Evolutionary conservation across 257 asterid species (phyloP).

Genomic region (Agastache rugosa): DNA sequence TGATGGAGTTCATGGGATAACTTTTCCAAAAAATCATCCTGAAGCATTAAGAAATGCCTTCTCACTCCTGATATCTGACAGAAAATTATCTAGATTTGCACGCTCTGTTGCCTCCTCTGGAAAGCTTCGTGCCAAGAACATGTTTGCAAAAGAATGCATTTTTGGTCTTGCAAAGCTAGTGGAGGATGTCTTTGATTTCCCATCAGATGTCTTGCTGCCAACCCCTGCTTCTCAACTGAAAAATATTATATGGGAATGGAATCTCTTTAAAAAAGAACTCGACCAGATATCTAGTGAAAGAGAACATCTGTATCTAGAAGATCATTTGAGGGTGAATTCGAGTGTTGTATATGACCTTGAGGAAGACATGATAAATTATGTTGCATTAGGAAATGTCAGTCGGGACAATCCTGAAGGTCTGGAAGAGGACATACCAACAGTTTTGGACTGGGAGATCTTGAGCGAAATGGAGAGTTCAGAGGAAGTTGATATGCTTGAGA

Average conservation of each 20-base stretch:
- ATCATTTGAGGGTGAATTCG: conserved; percentile 50
- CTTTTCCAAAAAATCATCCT: conserved; percentile 62
- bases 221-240: conserved; percentile 64
- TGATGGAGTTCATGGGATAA: conserved; percentile 87
- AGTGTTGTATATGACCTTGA: conserved; percentile 76
- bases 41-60: conserved; percentile 69
- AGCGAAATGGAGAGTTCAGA: conserved; percentile 81
- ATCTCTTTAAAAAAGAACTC: conserved; percentile 56
- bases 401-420: conserved; percentile 46
- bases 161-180: conserved; percentile 66
- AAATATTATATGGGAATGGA: conserved; percentile 80
- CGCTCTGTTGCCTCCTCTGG: conserved; percentile 77
- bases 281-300: conserved; percentile 48
- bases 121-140: conserved; percentile 75
- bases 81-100: conserved; percentile 69
- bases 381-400: conserved; percentile 51
- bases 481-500: conserved; percentile 81
- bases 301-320: conserved; percentile 42
- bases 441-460: conserved; percentile 81
- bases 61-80: conserved; percentile 68
- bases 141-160: conserved; percentile 87
- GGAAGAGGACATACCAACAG: conserved; percentile 62
- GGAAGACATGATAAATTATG: conserved; percentile 51
- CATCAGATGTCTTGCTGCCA: conserved; percentile 88
- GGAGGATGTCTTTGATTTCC: conserved; percentile 78